A percentile compares a stretch with the other conserved stretches of the same genome.
Evolutionary conservation across 176 grass and related monocot genomes (phyloP).

Genomic region (Guadua angustifolia): DNA sequence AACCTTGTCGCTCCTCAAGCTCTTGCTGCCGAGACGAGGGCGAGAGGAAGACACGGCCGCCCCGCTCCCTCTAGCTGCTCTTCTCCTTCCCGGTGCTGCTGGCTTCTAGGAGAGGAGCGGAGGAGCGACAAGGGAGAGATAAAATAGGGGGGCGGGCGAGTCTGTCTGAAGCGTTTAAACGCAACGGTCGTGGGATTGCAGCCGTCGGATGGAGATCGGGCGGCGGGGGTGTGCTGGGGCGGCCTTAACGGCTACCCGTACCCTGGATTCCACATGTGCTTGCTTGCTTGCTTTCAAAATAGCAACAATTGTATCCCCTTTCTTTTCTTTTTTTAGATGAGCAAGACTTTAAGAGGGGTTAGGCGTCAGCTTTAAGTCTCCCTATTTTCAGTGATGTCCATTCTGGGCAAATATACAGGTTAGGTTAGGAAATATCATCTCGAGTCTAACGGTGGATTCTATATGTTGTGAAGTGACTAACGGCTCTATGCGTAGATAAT

Average conservation of each 20-base stretch:
- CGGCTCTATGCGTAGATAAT: too few relatives aligned
- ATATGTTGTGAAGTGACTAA: too few relatives aligned
- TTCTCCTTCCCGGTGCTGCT: neutral
- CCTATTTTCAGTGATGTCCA: too few relatives aligned
- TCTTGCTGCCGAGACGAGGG: neutral
- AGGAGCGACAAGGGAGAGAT: slow-evolving; percentile 38
- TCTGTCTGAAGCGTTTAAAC: slow-evolving; percentile 34
- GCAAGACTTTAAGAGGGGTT: too few relatives aligned
- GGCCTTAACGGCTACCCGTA: slow-evolving; percentile 78
- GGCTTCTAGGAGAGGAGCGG: neutral
- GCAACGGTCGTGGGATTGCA: slow-evolving; percentile 53
- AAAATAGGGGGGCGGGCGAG: slow-evolving; percentile 41
- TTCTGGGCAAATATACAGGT: too few relatives aligned
- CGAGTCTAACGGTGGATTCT: too few relatives aligned
- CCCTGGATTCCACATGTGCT: slow-evolving; percentile 37
- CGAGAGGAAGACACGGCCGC: neutral
- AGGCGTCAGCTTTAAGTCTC: too few relatives aligned
- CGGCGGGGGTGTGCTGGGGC: neutral
- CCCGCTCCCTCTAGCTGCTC: neutral
- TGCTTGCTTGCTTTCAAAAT: slow-evolving; percentile 60
- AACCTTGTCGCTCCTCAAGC: neutral
- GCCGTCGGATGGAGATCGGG: slow-evolving; percentile 51
- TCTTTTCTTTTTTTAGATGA: too few relatives aligned
- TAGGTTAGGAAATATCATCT: too few relatives aligned
- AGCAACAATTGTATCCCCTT: too few relatives aligned